A percentile compares a stretch with the other conserved stretches of the same genome.
These are phyloP conservation scores for Cyphellophora attinorum DNA, from an alignment of 2,329 filamentous ascomycete genomes.

Conservation along the genomic window DNA sequence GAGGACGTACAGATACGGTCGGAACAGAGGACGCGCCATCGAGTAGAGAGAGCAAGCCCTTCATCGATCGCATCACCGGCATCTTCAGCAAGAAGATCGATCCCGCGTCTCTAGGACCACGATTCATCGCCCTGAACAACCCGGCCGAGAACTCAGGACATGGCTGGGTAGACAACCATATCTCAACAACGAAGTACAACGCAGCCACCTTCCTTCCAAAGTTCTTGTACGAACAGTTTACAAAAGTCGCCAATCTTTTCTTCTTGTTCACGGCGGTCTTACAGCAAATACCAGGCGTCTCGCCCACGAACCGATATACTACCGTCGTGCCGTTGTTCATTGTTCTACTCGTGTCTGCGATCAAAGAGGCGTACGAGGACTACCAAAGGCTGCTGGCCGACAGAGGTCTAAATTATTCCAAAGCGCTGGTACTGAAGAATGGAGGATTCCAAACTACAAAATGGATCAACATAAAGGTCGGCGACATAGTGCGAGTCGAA, in stretches of 20 bases:
- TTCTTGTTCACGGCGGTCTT: slow-evolving; percentile 94
- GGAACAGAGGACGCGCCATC: slow-evolving; percentile 30
- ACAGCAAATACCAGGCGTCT: slow-evolving; percentile 91
- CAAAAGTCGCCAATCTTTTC: slow-evolving; percentile 97
- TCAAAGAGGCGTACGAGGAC: slow-evolving; percentile 90
- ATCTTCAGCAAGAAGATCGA: slow-evolving; percentile 87
- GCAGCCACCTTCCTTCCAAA: slow-evolving; percentile 86
- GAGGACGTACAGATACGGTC: slow-evolving; percentile 38
- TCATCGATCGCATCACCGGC: slow-evolving; percentile 45
- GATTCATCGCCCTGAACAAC: slow-evolving; percentile 94
- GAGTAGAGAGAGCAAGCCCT: slow-evolving; percentile 46
- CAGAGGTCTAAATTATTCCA: slow-evolving; percentile 76
- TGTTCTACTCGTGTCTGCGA: slow-evolving; percentile 86
- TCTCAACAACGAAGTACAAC: slow-evolving; percentile 98
- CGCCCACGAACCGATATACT: slow-evolving; percentile 89
- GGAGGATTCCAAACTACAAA: slow-evolving; percentile 76
- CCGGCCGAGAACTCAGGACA: slow-evolving; percentile 79
- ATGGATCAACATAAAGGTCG: slow-evolving; percentile 89
- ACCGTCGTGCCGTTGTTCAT: slow-evolving; percentile 90
- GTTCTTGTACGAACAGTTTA: slow-evolving; percentile 96
- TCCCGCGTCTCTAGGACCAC: slow-evolving; percentile 79
- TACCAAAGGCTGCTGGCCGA: slow-evolving; percentile 83
- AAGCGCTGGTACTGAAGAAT: slow-evolving; percentile 71
- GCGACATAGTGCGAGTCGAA: slow-evolving; percentile 85
- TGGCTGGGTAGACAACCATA: slow-evolving; percentile 92